A percentile compares a stretch with the other conserved stretches of the same genome.
Conservation (phyloP, 1,284 basidiomycete species). For the Pisolithus thermaeus region DNA sequence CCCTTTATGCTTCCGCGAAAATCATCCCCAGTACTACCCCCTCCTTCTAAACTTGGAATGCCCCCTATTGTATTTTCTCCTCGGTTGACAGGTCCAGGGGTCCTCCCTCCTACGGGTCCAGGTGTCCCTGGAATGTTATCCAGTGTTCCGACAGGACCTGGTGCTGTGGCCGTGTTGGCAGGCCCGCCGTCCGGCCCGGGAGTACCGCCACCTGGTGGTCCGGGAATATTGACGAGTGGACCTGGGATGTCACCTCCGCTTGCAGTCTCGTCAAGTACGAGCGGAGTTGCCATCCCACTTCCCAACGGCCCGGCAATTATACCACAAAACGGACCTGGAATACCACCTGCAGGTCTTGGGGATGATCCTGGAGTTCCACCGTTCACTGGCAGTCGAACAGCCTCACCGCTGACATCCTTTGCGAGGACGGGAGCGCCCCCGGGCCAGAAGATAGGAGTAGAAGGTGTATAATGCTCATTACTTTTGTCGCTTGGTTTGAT, state of each 20-base stretch:
- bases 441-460: slow-evolving; percentile 18
- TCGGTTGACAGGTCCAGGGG: slow-evolving; percentile 25
- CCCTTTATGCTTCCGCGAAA: slow-evolving; percentile 22
- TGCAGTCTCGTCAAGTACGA: neutral
- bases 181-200: neutral
- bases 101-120: slow-evolving; percentile 23
- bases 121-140: slow-evolving; percentile 22
- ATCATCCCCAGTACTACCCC: slow-evolving; percentile 19
- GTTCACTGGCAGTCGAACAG: slow-evolving; percentile 17
- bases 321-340: slow-evolving; percentile 24
- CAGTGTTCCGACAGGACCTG: neutral
- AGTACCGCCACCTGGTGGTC: neutral
- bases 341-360: slow-evolving; percentile 23
- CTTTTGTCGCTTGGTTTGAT: neutral
- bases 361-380: slow-evolving; percentile 7
- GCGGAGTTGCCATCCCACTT: slow-evolving; percentile 15
- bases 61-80: slow-evolving; percentile 24
- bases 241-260: neutral
- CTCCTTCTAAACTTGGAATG: slow-evolving; percentile 21
- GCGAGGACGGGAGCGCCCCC: slow-evolving; percentile 8
- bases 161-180: neutral
- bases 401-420: slow-evolving; percentile 21
- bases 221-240: slow-evolving; percentile 1
- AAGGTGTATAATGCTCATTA: neutral
- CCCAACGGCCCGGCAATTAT: slow-evolving; percentile 1